Evolutionary conservation across 179 eudicot species (phyloP), one percentile per base, ranked within the genome.

Genomic region (Camellia oleifera): DNA sequence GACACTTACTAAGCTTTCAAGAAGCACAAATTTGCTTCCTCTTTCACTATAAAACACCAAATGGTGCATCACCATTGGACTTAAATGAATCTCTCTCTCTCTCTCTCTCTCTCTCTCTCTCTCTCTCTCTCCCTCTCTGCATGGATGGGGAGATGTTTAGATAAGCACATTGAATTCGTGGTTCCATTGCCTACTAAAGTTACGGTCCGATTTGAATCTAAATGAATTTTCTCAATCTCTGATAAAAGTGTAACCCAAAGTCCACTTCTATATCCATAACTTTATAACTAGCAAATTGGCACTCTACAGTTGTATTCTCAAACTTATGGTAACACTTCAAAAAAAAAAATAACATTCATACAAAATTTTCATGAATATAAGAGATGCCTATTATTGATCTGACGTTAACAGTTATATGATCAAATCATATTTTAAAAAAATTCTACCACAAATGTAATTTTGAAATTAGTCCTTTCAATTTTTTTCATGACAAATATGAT

Each of bases 161-260:
- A 77, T 77, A 48, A 64, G 20, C 56, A 64, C 23, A 14, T 40
- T 74, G 14, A 57, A 5, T 3, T 23, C 66, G 26, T 9, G 42
- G 12, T 54, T 44, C 4, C 9, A 69, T 15, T n/a, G 26, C 65
- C 23, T 4, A 17, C 72, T 17, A 57, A 74, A 57, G 26, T 23
- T 40, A 57, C 64, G 23, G 9, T 56, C 64, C 26, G n/a, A 20
- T 72, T 13, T 23, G 62, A 54, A 12, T 57, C 61, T n/a, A 32
- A 13, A 53, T 44, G 62, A 45, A 72, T 72, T 54, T 13, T 72
- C 76, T 53, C 45, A 74, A 74, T 40, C 77, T 58, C 50, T 74
- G 44, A 57, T 15, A 7, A 52, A 74, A 56, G 45, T 45, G 54
- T 1, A 23, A 10, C 52, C 23, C 3, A 5, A 12, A 74, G 77